A percentile compares a stretch with the other conserved stretches of the same genome.
Evolutionary conservation across 306 rosid species (phyloP).

Genomic region (Dryas octopetala): DNA sequence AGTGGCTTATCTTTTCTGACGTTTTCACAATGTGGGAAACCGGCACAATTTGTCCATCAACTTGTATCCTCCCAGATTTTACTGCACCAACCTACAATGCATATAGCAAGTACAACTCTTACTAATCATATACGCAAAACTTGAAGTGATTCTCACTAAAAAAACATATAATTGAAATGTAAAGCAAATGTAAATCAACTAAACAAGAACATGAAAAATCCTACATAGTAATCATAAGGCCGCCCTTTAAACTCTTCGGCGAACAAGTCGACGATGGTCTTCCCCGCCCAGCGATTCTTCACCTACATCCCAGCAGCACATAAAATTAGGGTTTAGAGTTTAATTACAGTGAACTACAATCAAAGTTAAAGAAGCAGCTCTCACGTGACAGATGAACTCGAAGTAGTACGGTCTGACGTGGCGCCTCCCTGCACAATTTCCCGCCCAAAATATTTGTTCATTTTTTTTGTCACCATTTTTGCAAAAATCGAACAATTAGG

Average conservation of each 20-base stretch:
- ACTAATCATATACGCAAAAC: neutral
- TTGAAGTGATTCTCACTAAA: neutral
- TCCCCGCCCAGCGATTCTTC: conserved; percentile 90
- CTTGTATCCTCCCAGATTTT: conserved; percentile 56
- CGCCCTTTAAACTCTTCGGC: conserved; percentile 93
- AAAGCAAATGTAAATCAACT: neutral
- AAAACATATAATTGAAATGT: neutral
- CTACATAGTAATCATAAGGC: conserved; percentile 78
- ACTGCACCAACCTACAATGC: conserved; percentile 49
- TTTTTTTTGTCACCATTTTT: neutral
- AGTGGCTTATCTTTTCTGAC: conserved; percentile 86
- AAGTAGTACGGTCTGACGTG: conserved; percentile 87
- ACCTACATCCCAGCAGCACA: conserved; percentile 44
- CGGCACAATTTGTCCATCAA: conserved; percentile 50
- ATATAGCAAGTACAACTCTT: neutral
- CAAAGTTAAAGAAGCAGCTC: neutral
- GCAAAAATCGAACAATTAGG: neutral
- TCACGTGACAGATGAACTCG: conserved; percentile 83
- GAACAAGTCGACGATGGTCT: conserved; percentile 80
- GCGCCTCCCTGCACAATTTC: conserved; percentile 66
- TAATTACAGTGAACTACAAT: neutral
- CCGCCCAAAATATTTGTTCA: neutral
- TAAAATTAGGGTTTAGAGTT: conserved; percentile 21
- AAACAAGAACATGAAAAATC: conserved; percentile 2
- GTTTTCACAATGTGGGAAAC: conserved; percentile 51